Conservation (phyloP, 2,329 filamentous ascomycete species). For the Xylariales sp. region DNA sequence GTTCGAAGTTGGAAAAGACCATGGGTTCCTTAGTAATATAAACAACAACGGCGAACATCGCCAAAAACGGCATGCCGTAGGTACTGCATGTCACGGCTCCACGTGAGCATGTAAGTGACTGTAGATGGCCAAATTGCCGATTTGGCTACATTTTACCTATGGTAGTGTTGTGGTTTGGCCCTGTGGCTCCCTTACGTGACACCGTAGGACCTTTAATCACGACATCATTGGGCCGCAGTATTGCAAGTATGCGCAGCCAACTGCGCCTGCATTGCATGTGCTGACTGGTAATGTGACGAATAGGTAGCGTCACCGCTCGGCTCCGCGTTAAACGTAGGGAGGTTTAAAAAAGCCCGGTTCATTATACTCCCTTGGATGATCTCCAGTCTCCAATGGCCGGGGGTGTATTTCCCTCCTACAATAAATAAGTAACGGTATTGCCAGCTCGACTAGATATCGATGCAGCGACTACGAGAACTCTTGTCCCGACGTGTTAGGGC, state of each 20-base stretch:
- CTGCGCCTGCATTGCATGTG: conserved; percentile 9
- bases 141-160: no score
- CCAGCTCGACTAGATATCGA: no score
- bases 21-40: background rate
- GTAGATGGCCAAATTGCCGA: no score
- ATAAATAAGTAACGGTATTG: background rate
- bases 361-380: background rate
- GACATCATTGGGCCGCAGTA: background rate
- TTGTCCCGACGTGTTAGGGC: background rate
- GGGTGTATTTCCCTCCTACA: background rate
- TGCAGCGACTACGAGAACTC: background rate
- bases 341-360: background rate
- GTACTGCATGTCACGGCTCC: no score
- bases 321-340: conserved; percentile 6
- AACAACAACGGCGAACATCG: background rate
- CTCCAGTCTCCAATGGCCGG: background rate
- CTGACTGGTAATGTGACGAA: conserved; percentile 14
- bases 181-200: no score
- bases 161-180: no score
- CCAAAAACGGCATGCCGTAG: background rate
- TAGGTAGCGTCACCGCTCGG: conserved; percentile 13
- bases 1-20: background rate
- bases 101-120: no score
- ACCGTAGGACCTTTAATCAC: background rate
- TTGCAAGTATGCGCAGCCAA: background rate